Conservation (phyloP, 2,329 filamentous ascomycete species). For the Tympanopsis confertula region DNA sequence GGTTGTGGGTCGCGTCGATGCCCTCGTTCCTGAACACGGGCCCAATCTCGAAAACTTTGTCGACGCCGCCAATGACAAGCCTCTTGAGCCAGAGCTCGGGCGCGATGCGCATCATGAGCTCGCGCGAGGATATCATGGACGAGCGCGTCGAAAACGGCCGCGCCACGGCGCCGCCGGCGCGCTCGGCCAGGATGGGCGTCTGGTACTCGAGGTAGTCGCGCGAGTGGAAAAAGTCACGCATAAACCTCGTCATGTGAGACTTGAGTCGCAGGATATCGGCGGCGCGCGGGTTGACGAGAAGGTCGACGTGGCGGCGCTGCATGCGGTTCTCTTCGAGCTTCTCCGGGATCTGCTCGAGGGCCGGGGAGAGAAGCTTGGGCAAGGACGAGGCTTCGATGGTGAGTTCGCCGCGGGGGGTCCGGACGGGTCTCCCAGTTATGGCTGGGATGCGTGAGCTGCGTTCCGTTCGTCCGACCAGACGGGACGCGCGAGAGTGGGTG, state of each 20-base stretch:
- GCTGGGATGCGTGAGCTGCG: conserved; percentile 31
- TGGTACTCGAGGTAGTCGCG: conserved; percentile 74
- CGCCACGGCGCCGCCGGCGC: conserved; percentile 77
- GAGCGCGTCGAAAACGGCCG: conserved; percentile 74
- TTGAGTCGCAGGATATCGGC: conserved; percentile 64
- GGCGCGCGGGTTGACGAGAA: conserved; percentile 62
- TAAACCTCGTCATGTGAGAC: conserved; percentile 59
- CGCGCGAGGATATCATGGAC: conserved; percentile 61
- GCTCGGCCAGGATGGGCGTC: conserved; percentile 74
- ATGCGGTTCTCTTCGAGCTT: conserved; percentile 61
- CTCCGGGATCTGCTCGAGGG: conserved; percentile 67
- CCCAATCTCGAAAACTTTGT: conserved; percentile 85
- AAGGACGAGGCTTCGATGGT: conserved; percentile 58
- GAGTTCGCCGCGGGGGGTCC: conserved; percentile 63
- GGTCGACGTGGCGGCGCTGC: conserved; percentile 72
- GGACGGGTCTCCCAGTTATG: conserved; percentile 57
- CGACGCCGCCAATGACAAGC: conserved; percentile 76
- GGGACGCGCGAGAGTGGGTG: conserved; percentile 2
- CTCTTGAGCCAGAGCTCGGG: conserved; percentile 94
- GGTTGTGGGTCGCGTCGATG: conserved; percentile 83
- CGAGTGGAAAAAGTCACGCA: conserved; percentile 64
- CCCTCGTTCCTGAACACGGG: conserved; percentile 89
- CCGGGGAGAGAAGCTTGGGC: conserved; percentile 64
- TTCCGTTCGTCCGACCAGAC: conserved; percentile 7
- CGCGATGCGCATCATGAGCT: conserved; percentile 73